Evolutionary conservation across 331 rosid species (phyloP).

Genomic region (Malus hybrid): DNA sequence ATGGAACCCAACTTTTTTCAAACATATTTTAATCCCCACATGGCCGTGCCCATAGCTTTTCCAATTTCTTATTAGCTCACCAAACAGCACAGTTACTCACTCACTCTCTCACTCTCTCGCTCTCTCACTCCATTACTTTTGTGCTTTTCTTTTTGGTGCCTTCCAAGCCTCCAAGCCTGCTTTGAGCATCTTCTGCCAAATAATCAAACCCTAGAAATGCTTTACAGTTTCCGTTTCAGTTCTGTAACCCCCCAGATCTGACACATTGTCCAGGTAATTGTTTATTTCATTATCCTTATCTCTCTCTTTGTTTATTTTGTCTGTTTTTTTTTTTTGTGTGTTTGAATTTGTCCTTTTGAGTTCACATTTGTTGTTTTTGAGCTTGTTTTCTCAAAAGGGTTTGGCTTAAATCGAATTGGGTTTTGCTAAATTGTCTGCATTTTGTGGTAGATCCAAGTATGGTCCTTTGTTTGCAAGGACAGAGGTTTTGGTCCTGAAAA

Average conservation of each 20-base stretch:
- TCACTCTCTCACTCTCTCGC: conserved; percentile 6
- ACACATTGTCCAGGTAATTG: conserved; percentile 17
- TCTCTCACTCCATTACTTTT: conserved; percentile 10
- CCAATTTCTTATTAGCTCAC: conserved; percentile 4
- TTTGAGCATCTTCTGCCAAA: neutral
- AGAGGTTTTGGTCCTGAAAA: conserved; percentile 7
- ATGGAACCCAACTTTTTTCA: neutral
- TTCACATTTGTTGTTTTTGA: neutral
- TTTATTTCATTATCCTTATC: neutral
- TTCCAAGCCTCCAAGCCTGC: conserved; percentile 15
- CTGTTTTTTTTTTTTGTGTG: neutral
- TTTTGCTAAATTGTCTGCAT: conserved; percentile 27
- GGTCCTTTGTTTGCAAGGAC: neutral
- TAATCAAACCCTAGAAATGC: conserved; percentile 28
- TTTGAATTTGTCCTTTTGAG: conserved; percentile 2
- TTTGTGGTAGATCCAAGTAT: conserved; percentile 21
- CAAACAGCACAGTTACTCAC: conserved; percentile 11
- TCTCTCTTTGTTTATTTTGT: neutral
- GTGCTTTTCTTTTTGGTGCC: conserved; percentile 35
- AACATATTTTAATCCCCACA: conserved; percentile 12
- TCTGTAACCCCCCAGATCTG: conserved; percentile 44
- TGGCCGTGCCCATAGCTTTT: conserved; percentile 1
- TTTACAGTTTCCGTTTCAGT: conserved; percentile 11
- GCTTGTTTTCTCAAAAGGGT: neutral
- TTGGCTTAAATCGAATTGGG: conserved; percentile 14